Base-by-base conservation (phyloP, 306 rosid species). In the Oemleria cerasiformis region DNA sequence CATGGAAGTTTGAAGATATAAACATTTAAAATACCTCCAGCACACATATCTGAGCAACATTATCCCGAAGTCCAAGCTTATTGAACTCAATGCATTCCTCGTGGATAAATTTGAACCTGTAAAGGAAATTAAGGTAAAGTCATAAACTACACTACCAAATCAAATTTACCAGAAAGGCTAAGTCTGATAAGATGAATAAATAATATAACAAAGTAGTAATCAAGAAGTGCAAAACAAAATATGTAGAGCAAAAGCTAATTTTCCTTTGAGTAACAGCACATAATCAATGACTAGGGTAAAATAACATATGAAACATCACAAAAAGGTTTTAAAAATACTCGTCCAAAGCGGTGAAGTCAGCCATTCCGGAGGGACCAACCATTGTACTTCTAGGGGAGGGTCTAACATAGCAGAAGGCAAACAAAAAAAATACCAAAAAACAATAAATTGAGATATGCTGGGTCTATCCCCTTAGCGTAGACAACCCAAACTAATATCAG, bases 11-110 rank as follows among this genome's bases (percentile, higher is more conserved):
- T 48, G 68, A 51, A 57, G 55, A 71, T 21, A 75, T 14, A 34
- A 47, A 63, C 73, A 58, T 47, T 40, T 51, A 34, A 76, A 6
- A 34, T 85, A 91, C 99, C 97, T 94, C 92, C 48, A 94, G 81
- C 69, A 94, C 92, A 81, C 97, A 89, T 83, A 94, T 84, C 80
- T 94, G 95, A 51, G 92, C 95, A 25, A 94, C 95, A 84, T 94
- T 94, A 80, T 91, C 96, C 77, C 99, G 87, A 38, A 94, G 97
- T 76, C 99, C 97, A 80, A 94, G 83, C 79, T 85, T 87, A 85
- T 77, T 86, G 82, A 84, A 94, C 80, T 91, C 97, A 40, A 94
- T 86, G 86, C 59, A 72, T 80, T 91, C 96, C 81, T 94, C 97
- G 76, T 87, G 82, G 63, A 88, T 76, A 83, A 94, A 77, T 41